Evolutionary conservation across 768 basidiomycete species (phyloP), one percentile per base, ranked within the genome.

Genomic region (Tephrocybe sp.): DNA sequence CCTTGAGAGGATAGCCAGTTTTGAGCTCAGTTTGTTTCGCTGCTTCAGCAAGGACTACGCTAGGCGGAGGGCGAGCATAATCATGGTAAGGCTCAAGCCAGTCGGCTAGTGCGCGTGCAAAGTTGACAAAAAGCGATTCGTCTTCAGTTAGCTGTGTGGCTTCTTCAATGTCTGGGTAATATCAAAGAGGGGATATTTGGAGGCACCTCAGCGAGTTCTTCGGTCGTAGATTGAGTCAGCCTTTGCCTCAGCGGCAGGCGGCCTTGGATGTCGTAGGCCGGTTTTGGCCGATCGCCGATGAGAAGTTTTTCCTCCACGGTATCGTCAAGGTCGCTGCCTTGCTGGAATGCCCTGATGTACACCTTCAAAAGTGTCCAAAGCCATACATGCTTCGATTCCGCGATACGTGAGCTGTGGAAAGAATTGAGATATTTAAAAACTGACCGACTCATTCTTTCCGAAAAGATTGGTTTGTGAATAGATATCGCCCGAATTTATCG

Each of bases 21-120:
- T 87, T 90, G 36, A 82, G 67, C 59, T 89, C 82, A 0, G 83
- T 81, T 64, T 84, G 81, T 58, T 83, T 90, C 5, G 86, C 79
- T 26, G 85, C 86, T 64, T 90, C 90, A 6, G 86, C 87, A 20
- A 90, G 70, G 26, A 90, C 88, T 14, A 80, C 78, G 6, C 80
- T 68, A 2, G 88, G 81, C 17, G 83, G 84, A 3, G 88, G 90
- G 2, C 90, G 85, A 28, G 81, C 73, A 59, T 88, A 71, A 51
- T 88, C 76, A 56, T 93, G 89, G 64, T 88, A 84, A 6, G 86
- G 86, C 53, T 82, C 86, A 14, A 93, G 73, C 90, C 90, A 93
- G 45, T 83, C 77, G 25, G 85, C 80, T 40, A 91, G 68, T 14
- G 81, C 78, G 30, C 70, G 73, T 10, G 81, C 78, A 67, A 81